phyloP scores from a whole-genome alignment of 2,329 filamentous ascomycete species.

The Aciculosporium take region DNA sequence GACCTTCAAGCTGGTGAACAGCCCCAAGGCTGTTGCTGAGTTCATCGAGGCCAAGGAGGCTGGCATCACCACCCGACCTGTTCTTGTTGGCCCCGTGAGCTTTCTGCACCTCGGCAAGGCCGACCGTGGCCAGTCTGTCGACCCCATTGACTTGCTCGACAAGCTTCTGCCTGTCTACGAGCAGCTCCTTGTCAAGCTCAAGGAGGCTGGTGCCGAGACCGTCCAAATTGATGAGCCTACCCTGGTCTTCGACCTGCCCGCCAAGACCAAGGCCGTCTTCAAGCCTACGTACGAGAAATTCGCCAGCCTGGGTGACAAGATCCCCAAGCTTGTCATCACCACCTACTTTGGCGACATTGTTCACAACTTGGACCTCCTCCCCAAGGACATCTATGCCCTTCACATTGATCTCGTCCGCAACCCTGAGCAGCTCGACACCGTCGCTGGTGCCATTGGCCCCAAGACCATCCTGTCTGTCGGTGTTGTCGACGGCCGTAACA shows the following conservation, averaged over 20 bases:
- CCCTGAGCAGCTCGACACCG: conserved; percentile 88
- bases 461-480: conserved; percentile 86
- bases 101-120: conserved; percentile 98
- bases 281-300: conserved; percentile 95
- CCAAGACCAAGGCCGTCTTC: conserved; percentile 91
- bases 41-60: conserved; percentile 98
- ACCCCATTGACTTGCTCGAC: conserved; percentile 85
- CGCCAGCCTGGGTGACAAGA: conserved; percentile 57
- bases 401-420: conserved; percentile 96
- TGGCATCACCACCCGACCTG: conserved; percentile 82
- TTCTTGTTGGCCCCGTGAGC: conserved; percentile 88
- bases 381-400: conserved; percentile 66
- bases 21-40: conserved; percentile 87
- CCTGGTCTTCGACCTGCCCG: conserved; percentile 83
- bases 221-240: conserved; percentile 98
- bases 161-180: conserved; percentile 92
- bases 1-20: conserved; percentile 74
- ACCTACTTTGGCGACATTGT: conserved; percentile 99
- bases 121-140: conserved; percentile 83
- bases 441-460: conserved; percentile 67
- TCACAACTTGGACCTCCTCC: conserved; percentile 90
- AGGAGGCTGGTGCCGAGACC: conserved; percentile 87
- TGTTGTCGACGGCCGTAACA: conserved; percentile 98
- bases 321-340: conserved; percentile 78
- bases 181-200: conserved; percentile 83